Evolutionary conservation across 73 alveolate genomes (phyloP).

Genomic region (Paramecium caudatum): DNA sequence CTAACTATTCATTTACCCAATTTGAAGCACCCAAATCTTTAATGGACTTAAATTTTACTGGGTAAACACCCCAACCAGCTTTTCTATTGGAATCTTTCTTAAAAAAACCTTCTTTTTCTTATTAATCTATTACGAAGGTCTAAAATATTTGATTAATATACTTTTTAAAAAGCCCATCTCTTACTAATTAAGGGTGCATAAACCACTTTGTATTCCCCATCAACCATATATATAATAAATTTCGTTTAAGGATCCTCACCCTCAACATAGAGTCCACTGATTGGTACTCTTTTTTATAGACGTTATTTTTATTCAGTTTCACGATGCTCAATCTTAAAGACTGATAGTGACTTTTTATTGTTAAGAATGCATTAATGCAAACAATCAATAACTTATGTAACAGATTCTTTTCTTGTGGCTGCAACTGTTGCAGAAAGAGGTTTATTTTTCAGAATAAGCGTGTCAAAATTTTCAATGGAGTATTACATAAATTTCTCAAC

Average conservation of each 20-base stretch:
- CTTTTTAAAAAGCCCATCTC: slow-evolving; percentile 57
- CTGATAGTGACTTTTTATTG: slow-evolving; percentile 6
- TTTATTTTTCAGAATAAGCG: slow-evolving; percentile 9
- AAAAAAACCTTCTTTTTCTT: slow-evolving; percentile 39
- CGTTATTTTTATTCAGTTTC: background rate
- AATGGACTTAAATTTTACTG: slow-evolving; percentile 19
- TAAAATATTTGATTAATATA: background rate
- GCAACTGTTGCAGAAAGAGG: background rate
- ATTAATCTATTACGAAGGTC: slow-evolving; percentile 46
- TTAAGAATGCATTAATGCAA: background rate
- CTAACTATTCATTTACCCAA: slow-evolving; percentile 50
- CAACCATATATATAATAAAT: background rate
- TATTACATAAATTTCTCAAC: slow-evolving; percentile 53
- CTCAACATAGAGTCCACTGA: background rate
- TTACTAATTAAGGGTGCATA: slow-evolving; percentile 45
- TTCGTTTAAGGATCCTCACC: slow-evolving; percentile 59
- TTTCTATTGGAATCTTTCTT: slow-evolving; percentile 40
- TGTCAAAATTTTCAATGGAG: slow-evolving; percentile 26
- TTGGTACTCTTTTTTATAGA: background rate
- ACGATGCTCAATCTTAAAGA: background rate
- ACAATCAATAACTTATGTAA: background rate
- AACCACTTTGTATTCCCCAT: slow-evolving; percentile 11
- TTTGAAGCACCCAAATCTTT: background rate
- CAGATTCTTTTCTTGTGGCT: background rate
- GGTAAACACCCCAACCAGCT: slow-evolving; percentile 55